phyloP scores from a whole-genome alignment of 345 rosid species.

The Lepidium aucheri region DNA sequence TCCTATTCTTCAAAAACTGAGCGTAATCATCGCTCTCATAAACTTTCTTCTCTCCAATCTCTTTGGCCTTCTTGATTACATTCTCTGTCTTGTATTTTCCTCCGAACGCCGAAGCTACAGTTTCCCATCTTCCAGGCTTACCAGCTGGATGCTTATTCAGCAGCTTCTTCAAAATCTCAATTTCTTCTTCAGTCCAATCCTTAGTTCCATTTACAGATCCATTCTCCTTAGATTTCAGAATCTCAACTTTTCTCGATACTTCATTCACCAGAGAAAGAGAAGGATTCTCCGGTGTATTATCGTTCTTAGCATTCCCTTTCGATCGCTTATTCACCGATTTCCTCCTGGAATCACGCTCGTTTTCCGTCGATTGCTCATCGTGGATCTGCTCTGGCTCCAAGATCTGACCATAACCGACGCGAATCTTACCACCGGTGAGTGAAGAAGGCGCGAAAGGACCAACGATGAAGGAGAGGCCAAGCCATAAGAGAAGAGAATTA shows the following conservation, averaged over 20 bases:
- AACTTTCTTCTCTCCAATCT: conserved; percentile 59
- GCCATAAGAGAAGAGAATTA: conserved; percentile 61
- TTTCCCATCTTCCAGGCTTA: conserved; percentile 83
- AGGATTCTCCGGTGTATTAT: conserved; percentile 13
- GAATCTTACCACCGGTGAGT: conserved; percentile 66
- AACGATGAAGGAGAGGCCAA: conserved; percentile 53
- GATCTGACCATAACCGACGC: conserved; percentile 75
- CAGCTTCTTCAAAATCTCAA: conserved; percentile 70
- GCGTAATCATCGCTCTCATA: conserved; percentile 64
- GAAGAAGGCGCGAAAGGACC: conserved; percentile 69
- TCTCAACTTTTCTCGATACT: conserved; percentile 22
- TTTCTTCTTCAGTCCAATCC: conserved; percentile 75
- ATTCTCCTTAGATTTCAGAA: conserved; percentile 9
- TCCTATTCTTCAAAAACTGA: conserved; percentile 75
- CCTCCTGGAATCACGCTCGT: conserved; percentile 38
- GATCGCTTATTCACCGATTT: conserved; percentile 41
- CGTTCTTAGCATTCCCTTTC: conserved; percentile 30
- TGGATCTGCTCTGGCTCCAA: conserved; percentile 36
- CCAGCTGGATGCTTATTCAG: conserved; percentile 75
- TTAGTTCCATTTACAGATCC: conserved; percentile 31
- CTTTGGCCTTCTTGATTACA: conserved; percentile 77
- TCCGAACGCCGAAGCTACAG: conserved; percentile 57
- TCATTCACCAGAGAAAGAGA: conserved; percentile 8
- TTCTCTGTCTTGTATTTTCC: conserved; percentile 59
- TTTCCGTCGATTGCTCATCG: conserved; percentile 20